These are phyloP conservation scores for Capsella rubella DNA, from an alignment of 441 rosid genomes.

Conservation along the genomic window DNA sequence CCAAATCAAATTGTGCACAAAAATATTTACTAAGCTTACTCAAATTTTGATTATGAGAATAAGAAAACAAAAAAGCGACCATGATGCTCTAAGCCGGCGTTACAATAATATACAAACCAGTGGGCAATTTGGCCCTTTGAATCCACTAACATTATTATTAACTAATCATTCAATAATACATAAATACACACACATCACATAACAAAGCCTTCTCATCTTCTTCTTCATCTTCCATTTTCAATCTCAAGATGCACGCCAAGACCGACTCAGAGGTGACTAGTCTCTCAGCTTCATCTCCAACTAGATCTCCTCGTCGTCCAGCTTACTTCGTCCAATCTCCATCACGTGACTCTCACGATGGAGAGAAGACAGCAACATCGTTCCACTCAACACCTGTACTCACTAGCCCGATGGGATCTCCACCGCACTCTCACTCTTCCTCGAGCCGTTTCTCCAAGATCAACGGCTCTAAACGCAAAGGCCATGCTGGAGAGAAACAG, in stretches of 20 bases:
- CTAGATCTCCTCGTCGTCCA: slow-evolving; percentile 88
- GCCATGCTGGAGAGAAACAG: slow-evolving; percentile 54
- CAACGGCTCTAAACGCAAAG: slow-evolving; percentile 54
- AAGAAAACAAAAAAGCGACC: neutral
- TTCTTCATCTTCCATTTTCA: slow-evolving; percentile 12
- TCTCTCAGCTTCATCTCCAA: slow-evolving; percentile 77
- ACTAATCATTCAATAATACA: slow-evolving; percentile 1
- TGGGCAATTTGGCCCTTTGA: neutral
- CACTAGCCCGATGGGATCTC: slow-evolving; percentile 81
- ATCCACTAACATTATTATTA: slow-evolving; percentile 10
- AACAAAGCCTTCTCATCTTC: neutral
- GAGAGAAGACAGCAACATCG: slow-evolving; percentile 86
- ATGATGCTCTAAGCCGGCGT: neutral
- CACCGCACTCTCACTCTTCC: slow-evolving; percentile 91
- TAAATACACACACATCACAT: neutral
- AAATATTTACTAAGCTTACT: no score
- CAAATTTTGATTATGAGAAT: no score
- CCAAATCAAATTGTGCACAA: no score
- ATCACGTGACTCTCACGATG: slow-evolving; percentile 93
- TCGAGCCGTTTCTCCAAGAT: slow-evolving; percentile 83
- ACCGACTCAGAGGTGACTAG: slow-evolving; percentile 95
- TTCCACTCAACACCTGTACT: slow-evolving; percentile 91
- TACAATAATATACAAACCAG: neutral
- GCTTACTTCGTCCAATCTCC: slow-evolving; percentile 94
- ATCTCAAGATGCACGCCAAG: slow-evolving; percentile 72